Base-by-base conservation (phyloP, 176 grass and related monocot species). In the Phragmites australis region DNA sequence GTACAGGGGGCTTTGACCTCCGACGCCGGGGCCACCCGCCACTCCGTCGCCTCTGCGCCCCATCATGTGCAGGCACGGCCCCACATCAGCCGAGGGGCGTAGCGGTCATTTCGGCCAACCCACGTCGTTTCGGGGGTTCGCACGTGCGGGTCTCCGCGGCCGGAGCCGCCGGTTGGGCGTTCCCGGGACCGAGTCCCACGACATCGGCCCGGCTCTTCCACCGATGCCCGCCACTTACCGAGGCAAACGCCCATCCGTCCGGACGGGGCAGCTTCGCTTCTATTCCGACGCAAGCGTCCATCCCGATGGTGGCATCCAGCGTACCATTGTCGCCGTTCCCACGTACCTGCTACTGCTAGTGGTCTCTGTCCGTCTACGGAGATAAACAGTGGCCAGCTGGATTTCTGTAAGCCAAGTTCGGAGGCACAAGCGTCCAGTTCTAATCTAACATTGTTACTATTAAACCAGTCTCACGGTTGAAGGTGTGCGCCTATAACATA, bases 151-250 rank as follows among this genome's bases (percentile, higher is more conserved):
- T 60, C 75, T 74, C 58, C 70, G 71, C 26, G 64, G 44, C 34
- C 69, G 49, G 29, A 74, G 80, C 68, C 80, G 41, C 1, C 86
- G 75, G 81, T 70, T 26, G 63, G 57, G 57, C 61, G 74, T 39
- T 72, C 19, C 34, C 27, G 47, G 66, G 80, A 79, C 75, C 81
- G 59, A 79, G 70, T 22, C 75, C 85, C 75, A 50, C 68, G 72
- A 71, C 65, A 77, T 1, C 74, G 74, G 57, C 57, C 66, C 46
- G 56, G 34, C 48, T 87, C 85, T 65, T 87, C 72, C 73, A 87
- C 79, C 86, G 26, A 87, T 75, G 43, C 26, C 41, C 43, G 13
- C 3, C 58, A 31, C 70, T 11, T 58, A 42, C 60, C 61, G 6
- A 64, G 4, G 69, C 46, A 9, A 5, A 12, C 17, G 14, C 0